These are phyloP conservation scores for Ceratorhiza oryzae-sativae DNA, from an alignment of 1,284 basidiomycete genomes.

Conservation along the genomic window DNA sequence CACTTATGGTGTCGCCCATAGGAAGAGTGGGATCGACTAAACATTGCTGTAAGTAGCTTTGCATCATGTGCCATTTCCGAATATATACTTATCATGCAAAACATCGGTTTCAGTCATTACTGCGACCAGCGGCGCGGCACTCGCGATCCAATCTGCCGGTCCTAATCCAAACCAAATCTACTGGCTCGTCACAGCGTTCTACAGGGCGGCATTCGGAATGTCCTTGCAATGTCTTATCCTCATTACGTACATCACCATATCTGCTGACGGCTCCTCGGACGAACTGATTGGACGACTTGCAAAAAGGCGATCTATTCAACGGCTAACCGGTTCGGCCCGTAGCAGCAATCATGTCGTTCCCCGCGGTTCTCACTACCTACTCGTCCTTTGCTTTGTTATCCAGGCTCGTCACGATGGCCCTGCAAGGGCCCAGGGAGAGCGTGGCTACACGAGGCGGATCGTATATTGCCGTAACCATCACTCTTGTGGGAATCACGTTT, in stretches of 20 bases:
- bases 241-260: constrained; percentile 15
- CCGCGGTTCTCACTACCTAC: constrained; percentile 10
- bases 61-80: background rate
- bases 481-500: background rate
- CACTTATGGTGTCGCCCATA: background rate
- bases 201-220: constrained; percentile 3
- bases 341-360: constrained; percentile 8
- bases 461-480: background rate
- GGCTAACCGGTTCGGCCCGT: background rate
- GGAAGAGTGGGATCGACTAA: constrained; percentile 17
- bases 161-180: background rate
- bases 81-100: background rate
- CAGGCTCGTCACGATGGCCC: background rate
- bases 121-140: constrained; percentile 6
- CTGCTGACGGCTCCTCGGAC: constrained; percentile 11
- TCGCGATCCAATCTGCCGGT: constrained; percentile 6
- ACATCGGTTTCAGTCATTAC: constrained; percentile 5
- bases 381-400: background rate
- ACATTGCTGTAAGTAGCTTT: background rate
- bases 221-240: constrained; percentile 15
- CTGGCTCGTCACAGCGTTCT: constrained; percentile 4
- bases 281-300: constrained; percentile 16
- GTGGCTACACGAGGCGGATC: background rate
- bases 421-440: background rate
- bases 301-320: background rate